phyloP scores from a whole-genome alignment of 805 yeast genomes.

The Starmerella floricola region DNA sequence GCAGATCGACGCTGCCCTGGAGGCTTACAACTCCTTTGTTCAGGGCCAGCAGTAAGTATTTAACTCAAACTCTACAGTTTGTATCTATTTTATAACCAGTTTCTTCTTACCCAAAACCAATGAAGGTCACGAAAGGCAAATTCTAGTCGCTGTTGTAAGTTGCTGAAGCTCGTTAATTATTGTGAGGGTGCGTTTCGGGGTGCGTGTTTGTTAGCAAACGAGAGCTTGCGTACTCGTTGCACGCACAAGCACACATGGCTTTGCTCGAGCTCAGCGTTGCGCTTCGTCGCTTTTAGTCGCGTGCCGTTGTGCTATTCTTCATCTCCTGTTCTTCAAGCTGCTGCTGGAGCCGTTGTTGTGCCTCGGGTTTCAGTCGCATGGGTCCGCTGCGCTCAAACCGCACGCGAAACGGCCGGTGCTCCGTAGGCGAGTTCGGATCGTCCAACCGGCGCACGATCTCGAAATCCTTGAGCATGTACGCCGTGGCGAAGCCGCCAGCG shows the following conservation, averaged over 20 bases:
- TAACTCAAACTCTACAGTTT: background rate
- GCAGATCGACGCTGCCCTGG: constrained; percentile 87
- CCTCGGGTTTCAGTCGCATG: constrained; percentile 25
- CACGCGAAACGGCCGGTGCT: constrained; percentile 24
- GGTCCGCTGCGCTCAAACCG: constrained; percentile 24
- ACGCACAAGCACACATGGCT: too few relatives aligned
- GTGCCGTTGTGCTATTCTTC: too few relatives aligned
- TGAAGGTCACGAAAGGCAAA: too few relatives aligned
- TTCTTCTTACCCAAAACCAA: background rate
- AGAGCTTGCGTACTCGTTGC: too few relatives aligned
- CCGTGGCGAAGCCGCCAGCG: constrained; percentile 22
- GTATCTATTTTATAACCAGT: background rate
- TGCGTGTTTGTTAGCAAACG: too few relatives aligned
- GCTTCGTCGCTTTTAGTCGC: too few relatives aligned
- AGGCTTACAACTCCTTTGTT: constrained; percentile 87
- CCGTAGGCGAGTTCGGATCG: constrained; percentile 22
- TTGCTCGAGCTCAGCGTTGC: background rate
- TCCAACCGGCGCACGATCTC: constrained; percentile 26
- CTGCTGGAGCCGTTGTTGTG: constrained; percentile 14
- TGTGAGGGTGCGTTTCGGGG: too few relatives aligned
- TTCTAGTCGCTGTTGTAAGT: too few relatives aligned
- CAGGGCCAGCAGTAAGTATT: constrained; percentile 1
- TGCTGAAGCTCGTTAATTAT: too few relatives aligned
- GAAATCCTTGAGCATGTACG: constrained; percentile 24
- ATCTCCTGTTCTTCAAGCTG: background rate